phyloP scores from a whole-genome alignment of 257 asterid species.

The Solanum dulcamara region DNA sequence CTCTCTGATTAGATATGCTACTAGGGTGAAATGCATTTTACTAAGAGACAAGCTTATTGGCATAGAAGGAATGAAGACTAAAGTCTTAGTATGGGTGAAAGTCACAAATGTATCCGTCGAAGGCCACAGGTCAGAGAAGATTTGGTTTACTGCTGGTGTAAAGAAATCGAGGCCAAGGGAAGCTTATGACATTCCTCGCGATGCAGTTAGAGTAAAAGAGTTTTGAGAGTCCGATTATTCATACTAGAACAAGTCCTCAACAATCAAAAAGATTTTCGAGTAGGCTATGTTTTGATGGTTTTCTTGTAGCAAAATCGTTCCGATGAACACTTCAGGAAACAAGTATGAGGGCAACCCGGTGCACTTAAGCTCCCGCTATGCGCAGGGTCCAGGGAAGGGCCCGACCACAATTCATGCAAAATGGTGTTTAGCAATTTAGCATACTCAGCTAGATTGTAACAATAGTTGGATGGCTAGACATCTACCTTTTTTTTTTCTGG shows the following conservation, averaged over 20 bases:
- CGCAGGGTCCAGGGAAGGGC: no score
- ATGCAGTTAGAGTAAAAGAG: constrained; percentile 47
- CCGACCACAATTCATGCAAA: neutral
- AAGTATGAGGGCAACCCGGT: neutral
- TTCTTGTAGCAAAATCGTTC: neutral
- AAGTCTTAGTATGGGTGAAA: constrained; percentile 73
- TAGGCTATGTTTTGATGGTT: neutral
- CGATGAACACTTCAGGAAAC: neutral
- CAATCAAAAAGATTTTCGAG: neutral
- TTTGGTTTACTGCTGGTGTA: constrained; percentile 71
- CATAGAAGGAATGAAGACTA: constrained; percentile 75
- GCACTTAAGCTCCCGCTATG: no score
- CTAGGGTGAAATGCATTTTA: constrained; percentile 58
- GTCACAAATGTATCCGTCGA: constrained; percentile 51
- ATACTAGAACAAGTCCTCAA: neutral
- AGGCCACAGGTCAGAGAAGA: constrained; percentile 52
- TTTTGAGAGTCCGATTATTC: constrained; percentile 19
- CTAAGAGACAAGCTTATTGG: constrained; percentile 64
- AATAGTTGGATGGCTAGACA: neutral
- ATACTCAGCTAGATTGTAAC: neutral
- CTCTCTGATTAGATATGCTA: constrained; percentile 38
- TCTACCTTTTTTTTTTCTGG: neutral
- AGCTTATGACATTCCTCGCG: constrained; percentile 46
- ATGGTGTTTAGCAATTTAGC: neutral
- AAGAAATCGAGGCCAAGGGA: constrained; percentile 60